Evolutionary conservation across 1,139 yeast species (phyloP).

Genomic region (Pichia sp.): DNA sequence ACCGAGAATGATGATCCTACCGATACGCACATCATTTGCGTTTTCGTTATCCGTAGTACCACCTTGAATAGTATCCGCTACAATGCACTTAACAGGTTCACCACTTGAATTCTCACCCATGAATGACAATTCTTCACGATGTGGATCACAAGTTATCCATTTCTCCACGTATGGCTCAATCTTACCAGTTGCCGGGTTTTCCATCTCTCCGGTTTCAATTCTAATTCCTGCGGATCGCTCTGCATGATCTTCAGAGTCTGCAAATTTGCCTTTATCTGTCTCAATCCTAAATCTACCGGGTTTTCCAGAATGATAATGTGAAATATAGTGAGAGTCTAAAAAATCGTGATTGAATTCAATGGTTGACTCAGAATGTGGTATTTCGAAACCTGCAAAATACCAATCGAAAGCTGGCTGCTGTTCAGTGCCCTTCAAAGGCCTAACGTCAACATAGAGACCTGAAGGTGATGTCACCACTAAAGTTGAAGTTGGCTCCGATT

Average conservation of each 20-base stretch:
- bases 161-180: constrained; percentile 44
- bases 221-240: constrained; percentile 35
- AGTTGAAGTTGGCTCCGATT: constrained; percentile 44
- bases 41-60: constrained; percentile 16
- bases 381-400: constrained; percentile 34
- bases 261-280: constrained; percentile 19
- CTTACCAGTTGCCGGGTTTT: constrained; percentile 39
- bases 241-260: constrained; percentile 43
- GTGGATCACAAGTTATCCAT: constrained; percentile 49
- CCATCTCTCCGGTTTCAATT: constrained; percentile 49
- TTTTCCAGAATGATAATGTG: constrained; percentile 2
- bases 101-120: constrained; percentile 16
- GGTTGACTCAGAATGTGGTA: constrained; percentile 11
- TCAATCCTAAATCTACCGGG: background rate
- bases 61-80: constrained; percentile 28
- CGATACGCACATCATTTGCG: constrained; percentile 19
- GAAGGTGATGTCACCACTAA: constrained; percentile 43
- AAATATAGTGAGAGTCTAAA: constrained; percentile 21
- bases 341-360: constrained; percentile 26
- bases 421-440: constrained; percentile 13
- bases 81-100: constrained; percentile 27
- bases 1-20: constrained; percentile 43
- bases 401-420: constrained; percentile 31
- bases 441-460: constrained; percentile 40
- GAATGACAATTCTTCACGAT: background rate